phyloP scores from a whole-genome alignment of 768 basidiomycete species.

The Dentipellis fragilis region DNA sequence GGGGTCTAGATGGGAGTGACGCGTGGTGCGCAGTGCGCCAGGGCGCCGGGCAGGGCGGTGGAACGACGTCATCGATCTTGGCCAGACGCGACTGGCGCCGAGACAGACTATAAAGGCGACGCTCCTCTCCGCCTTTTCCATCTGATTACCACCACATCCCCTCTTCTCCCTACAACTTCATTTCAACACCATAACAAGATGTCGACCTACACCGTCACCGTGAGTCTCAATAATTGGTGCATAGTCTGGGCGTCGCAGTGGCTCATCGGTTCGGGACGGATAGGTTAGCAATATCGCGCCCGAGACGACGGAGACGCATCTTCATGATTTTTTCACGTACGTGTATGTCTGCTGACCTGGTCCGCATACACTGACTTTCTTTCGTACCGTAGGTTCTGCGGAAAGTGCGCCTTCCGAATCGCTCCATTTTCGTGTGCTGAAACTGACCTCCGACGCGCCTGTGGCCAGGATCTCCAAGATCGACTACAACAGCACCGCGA shows the following conservation, averaged over 20 bases:
- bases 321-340: conserved; percentile 78
- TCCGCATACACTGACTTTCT: neutral
- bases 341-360: conserved; percentile 16
- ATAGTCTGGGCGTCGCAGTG: neutral
- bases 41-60: too few species aligned
- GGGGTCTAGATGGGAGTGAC: too few species aligned
- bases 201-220: conserved; percentile 8
- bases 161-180: too few species aligned
- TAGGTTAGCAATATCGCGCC: conserved; percentile 69
- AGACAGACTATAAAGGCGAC: too few species aligned
- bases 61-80: too few species aligned
- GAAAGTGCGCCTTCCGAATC: conserved; percentile 42
- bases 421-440: neutral
- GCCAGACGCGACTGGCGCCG: too few species aligned
- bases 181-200: too few species aligned
- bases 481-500: conserved; percentile 36
- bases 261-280: neutral
- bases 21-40: too few species aligned
- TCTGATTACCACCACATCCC: too few species aligned
- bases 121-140: too few species aligned
- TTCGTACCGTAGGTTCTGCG: conserved; percentile 59
- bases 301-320: conserved; percentile 52
- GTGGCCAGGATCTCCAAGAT: conserved; percentile 53
- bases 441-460: conserved; percentile 9
- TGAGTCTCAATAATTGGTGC: neutral